Evolutionary conservation across 2,329 filamentous ascomycete species (phyloP).

Genomic region (Cytospora chrysosperma): DNA sequence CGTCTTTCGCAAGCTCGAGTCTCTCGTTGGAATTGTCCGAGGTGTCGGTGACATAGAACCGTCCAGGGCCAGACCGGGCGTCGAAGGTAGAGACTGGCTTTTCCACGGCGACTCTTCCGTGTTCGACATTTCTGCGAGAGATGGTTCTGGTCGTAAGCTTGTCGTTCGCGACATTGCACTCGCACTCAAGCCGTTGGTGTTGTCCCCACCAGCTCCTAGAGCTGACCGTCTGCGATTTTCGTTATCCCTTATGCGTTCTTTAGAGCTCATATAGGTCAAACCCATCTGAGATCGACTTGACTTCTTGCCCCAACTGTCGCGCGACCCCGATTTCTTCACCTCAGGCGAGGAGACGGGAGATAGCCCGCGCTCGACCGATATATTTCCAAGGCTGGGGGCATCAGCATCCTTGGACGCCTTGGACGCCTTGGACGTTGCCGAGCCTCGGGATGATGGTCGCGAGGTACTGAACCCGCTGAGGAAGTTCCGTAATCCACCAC

Average conservation of each 20-base stretch:
- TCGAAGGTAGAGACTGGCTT: conserved; percentile 30
- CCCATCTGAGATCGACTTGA: conserved; percentile 53
- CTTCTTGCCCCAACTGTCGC: conserved; percentile 64
- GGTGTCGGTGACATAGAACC: conserved; percentile 37
- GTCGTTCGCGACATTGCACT: conserved; percentile 21
- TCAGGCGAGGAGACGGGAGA: conserved; percentile 44
- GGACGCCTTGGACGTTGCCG: conserved; percentile 52
- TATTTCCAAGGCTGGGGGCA: conserved; percentile 60
- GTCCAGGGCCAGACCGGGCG: conserved; percentile 32
- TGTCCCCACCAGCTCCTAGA: conserved; percentile 40
- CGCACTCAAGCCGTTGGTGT: conserved; percentile 37
- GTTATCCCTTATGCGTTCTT: conserved; percentile 62
- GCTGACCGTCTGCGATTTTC: conserved; percentile 62
- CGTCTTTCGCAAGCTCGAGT: conserved; percentile 65
- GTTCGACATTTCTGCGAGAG: conserved; percentile 53
- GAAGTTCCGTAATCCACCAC: conserved; percentile 55
- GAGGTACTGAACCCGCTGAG: conserved; percentile 51
- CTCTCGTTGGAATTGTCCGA: conserved; percentile 61
- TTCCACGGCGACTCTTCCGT: conserved; percentile 50
- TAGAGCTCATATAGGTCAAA: conserved; percentile 73
- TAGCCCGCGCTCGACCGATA: conserved; percentile 58
- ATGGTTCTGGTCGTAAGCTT: conserved; percentile 43
- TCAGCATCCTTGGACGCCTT: conserved; percentile 57
- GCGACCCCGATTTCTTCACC: conserved; percentile 52
- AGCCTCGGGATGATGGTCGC: conserved; percentile 60